These are phyloP conservation scores for Grigorovia yakushimaensis DNA, from an alignment of 805 yeast species.

Conservation along the genomic window DNA sequence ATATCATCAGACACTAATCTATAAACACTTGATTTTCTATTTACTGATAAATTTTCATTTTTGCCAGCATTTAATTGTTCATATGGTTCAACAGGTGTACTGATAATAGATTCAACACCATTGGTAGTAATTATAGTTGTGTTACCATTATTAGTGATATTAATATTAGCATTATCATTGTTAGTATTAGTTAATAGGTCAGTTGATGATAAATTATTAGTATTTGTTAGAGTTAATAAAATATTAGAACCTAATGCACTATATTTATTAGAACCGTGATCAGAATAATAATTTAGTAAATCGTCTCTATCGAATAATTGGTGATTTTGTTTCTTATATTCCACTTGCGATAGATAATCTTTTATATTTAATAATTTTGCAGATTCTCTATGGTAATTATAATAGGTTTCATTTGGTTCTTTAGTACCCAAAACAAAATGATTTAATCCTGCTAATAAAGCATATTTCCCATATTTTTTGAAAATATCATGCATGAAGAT, in stretches of 20 bases:
- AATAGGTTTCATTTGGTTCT: constrained; percentile 17
- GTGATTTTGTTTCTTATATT: constrained; percentile 11
- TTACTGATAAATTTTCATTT: background rate
- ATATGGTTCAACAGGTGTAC: background rate
- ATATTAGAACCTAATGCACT: constrained; percentile 24
- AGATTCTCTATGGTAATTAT: constrained; percentile 23
- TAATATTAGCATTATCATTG: constrained; percentile 5
- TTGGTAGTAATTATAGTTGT: background rate
- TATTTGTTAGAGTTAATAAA: constrained; percentile 11
- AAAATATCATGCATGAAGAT: constrained; percentile 19
- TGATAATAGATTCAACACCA: background rate
- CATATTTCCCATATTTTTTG: constrained; percentile 18
- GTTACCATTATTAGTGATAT: background rate
- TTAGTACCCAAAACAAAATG: constrained; percentile 17
- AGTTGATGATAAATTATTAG: constrained; percentile 14
- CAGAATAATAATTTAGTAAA: constrained; percentile 25
- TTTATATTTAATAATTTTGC: constrained; percentile 19
- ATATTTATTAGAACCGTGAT: constrained; percentile 22
- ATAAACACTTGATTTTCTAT: constrained; percentile 8
- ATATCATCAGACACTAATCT: constrained; percentile 12
- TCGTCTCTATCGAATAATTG: constrained; percentile 21
- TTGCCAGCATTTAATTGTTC: background rate
- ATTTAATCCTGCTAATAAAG: constrained; percentile 26
- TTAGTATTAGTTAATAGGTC: constrained; percentile 17
- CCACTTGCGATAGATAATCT: constrained; percentile 21